Evolutionary conservation across 169 alveolate species (phyloP), one percentile per base, ranked within the genome.

Genomic region (Neospora caninum): DNA sequence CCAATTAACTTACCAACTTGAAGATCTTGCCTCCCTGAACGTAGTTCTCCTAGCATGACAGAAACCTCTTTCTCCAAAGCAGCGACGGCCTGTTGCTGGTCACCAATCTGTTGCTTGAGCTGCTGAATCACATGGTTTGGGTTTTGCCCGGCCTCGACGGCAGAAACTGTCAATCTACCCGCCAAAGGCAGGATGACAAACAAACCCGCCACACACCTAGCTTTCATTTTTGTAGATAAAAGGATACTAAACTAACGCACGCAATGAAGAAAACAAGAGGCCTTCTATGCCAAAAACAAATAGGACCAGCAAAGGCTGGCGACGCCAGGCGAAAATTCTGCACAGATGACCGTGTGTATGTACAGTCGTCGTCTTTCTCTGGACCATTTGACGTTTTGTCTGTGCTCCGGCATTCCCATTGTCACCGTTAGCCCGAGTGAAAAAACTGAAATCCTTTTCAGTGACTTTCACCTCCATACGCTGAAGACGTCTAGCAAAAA

Each of bases 31-130:
- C 78, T 91, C 25, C 91, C 91, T 9, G 80, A 45, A 22, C 91
- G 39, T 10, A 91, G 80, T 25, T 91, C 94, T 18, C 82, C 38
- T 53, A 91, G 42, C 34, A 91, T 27, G 0, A 91, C 91, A 36
- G 94, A 54, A 25, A 91, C 83, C 53, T 91, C 94, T 80, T 53
- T 34, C 84, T 91, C 88, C 0, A 91, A 84, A 13, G 91, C 91
- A 2, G 91, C 94, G 31, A 91, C 54, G 36, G 45, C 70, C 34
- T 87, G 86, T 31, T 91, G 94, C 84, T 91, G 94, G 42, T 91
- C 91, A 38, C 83, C 91, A 36, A 91, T 84, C 84, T 78, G 86
- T 34, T 87, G 91, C 49, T 58, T n/a, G 53, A 91, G 94, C 73
- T 78, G 91, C 36, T 78, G 69, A 38, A 91, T 91, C 20, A 88